Base-by-base conservation (phyloP, 176 grass and related monocot genomes). In the Rhynchospora pubera region DNA sequence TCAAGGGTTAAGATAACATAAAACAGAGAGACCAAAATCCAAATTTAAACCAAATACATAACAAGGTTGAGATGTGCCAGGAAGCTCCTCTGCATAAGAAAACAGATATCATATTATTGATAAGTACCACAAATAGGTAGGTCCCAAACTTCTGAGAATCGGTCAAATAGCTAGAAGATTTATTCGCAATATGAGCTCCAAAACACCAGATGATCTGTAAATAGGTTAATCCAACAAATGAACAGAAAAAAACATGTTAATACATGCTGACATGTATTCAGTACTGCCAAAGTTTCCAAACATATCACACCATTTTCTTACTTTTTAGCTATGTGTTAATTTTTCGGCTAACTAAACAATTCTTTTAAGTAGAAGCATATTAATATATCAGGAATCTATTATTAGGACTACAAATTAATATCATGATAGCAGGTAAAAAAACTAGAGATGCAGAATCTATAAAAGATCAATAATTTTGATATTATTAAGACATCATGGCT, bases 111-210 rank as follows among this genome's bases (percentile, higher is more conserved):
- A 64, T 18, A 82, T 82, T 82, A 82, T 82, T 47, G 47, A 18
- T 50, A 30, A 82, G 15, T 65, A 66, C 60, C 59, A 82, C 79
- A 82, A 66, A 82, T 82, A 80, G 72, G 23, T 80, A 39, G 55
- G 60, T 65, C 23, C 62, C 79, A 64, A 81, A 65, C 44, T 80
- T 80, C 78, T 57, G 62, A 62, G 57, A 80, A 65, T 65, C 52
- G 44, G 22, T 50, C 61, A 82, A 50, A 62, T 53, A 80, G 78
- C 78, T 62, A 62, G 62, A 82, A 48, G 79, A 50, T 82, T 46
- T 82, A 82, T 82, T 82, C 46, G 79, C 79, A 62, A 80, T 62
- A 65, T 66, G 22, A 66, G 79, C 79, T 82, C 79, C 79, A 82
- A 82, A 65, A 82, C 79, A 82, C 79, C 79, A 82, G 13, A 66